These are phyloP conservation scores for Globisporangium sylvaticum DNA, from an alignment of 352 stramenopile genomes.

Conservation along the genomic window DNA sequence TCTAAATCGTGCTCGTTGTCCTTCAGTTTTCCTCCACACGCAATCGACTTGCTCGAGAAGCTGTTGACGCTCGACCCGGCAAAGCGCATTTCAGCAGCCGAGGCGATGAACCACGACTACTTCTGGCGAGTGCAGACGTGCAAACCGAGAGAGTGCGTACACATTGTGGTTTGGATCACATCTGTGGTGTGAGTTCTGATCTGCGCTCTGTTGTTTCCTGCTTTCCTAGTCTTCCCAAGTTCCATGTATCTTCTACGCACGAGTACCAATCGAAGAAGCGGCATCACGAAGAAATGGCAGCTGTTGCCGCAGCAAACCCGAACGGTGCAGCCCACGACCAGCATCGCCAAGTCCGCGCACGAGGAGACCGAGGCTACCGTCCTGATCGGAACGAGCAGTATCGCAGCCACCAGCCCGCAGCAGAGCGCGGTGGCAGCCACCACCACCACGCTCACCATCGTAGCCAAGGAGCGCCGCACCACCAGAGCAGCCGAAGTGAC, in stretches of 20 bases:
- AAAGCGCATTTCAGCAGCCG: slow-evolving; percentile 91
- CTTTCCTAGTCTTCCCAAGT: slow-evolving; percentile 71
- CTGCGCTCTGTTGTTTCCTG: neutral
- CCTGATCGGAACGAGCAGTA: slow-evolving; percentile 19
- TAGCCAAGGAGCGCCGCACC: slow-evolving; percentile 7
- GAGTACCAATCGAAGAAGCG: slow-evolving; percentile 88
- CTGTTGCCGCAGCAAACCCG: slow-evolving; percentile 31
- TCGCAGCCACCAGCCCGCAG: slow-evolving; percentile 13
- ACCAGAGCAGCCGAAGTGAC: slow-evolving; percentile 9
- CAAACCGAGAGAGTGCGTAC: slow-evolving; percentile 75
- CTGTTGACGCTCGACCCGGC: slow-evolving; percentile 94
- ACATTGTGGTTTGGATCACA: neutral
- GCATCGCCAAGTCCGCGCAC: slow-evolving; percentile 16
- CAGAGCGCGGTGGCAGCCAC: slow-evolving; percentile 4
- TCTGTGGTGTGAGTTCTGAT: neutral
- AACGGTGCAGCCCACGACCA: slow-evolving; percentile 16
- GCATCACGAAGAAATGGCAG: slow-evolving; percentile 69
- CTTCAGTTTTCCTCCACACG: slow-evolving; percentile 64
- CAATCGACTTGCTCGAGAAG: slow-evolving; percentile 90
- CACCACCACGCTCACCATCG: slow-evolving; percentile 6
- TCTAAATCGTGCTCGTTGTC: neutral
- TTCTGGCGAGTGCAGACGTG: slow-evolving; percentile 90
- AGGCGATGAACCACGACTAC: slow-evolving; percentile 96
- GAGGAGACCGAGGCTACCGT: slow-evolving; percentile 13
- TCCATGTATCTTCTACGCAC: slow-evolving; percentile 76